These are phyloP conservation scores for Microascus cirrosus DNA, from an alignment of 2,329 filamentous ascomycete species.

Conservation along the genomic window DNA sequence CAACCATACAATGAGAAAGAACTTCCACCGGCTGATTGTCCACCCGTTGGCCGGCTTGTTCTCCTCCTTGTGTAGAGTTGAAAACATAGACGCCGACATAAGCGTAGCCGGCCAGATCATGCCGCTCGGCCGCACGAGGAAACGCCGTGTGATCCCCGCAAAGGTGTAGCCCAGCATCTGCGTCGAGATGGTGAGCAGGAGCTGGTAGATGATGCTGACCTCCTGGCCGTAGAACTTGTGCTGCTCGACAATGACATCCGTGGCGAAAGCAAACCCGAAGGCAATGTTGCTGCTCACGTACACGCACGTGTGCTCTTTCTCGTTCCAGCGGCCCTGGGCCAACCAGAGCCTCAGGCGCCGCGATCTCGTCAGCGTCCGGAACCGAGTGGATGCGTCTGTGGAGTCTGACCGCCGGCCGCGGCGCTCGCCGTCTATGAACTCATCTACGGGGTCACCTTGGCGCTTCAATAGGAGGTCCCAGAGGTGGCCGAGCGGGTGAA, in stretches of 20 bases:
- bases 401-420: slow-evolving; percentile 5
- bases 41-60: slow-evolving; percentile 75
- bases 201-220: slow-evolving; percentile 63
- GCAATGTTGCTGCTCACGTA: slow-evolving; percentile 86
- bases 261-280: slow-evolving; percentile 82
- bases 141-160: slow-evolving; percentile 69
- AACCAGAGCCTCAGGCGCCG: slow-evolving; percentile 57
- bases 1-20: slow-evolving; percentile 67
- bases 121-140: slow-evolving; percentile 71
- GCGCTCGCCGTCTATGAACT: slow-evolving; percentile 37
- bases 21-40: slow-evolving; percentile 72
- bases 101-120: slow-evolving; percentile 90
- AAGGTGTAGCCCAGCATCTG: slow-evolving; percentile 82
- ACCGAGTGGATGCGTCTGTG: slow-evolving; percentile 3
- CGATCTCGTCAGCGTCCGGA: background rate
- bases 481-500: slow-evolving; percentile 69
- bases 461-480: slow-evolving; percentile 69
- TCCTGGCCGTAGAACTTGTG: slow-evolving; percentile 82
- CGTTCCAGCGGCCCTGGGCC: slow-evolving; percentile 72
- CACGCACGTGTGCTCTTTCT: slow-evolving; percentile 80
- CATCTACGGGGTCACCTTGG: slow-evolving; percentile 35
- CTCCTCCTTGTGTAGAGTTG: slow-evolving; percentile 72
- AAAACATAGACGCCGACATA: slow-evolving; percentile 84
- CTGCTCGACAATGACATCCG: slow-evolving; percentile 83
- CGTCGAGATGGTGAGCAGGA: slow-evolving; percentile 74